Conservation (phyloP, 2,329 filamentous ascomycete genomes). For the Fusarium paranaense region DNA sequence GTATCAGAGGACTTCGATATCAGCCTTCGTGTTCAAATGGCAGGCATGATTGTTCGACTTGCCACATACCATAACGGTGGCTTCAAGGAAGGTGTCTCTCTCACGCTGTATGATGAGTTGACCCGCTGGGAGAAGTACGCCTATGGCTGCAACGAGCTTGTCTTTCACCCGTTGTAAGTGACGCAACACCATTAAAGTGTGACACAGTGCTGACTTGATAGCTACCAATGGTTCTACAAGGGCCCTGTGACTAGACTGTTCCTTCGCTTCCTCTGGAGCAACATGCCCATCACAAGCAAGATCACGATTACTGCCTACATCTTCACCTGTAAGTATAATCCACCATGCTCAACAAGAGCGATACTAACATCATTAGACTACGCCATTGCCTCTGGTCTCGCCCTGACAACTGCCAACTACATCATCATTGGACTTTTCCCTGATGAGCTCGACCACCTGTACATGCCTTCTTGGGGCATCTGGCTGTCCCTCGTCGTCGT, state of each 20-base stretch:
- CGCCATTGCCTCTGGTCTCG: constrained; percentile 75
- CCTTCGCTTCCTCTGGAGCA: constrained; percentile 41
- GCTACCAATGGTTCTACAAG: constrained; percentile 65
- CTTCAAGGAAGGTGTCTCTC: constrained; percentile 79
- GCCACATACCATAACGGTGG: constrained; percentile 76
- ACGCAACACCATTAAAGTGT: fast-evolving
- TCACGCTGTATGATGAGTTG: constrained; percentile 79
- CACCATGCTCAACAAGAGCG: fast-evolving
- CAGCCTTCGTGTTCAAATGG: constrained; percentile 76
- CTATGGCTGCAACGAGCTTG: constrained; percentile 77
- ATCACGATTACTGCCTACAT: constrained; percentile 77
- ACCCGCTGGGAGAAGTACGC: constrained; percentile 80
- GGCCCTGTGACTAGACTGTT: constrained; percentile 73
- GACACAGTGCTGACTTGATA: background rate
- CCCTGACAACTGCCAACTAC: constrained; percentile 76
- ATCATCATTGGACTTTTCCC: constrained; percentile 78
- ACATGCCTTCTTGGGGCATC: constrained; percentile 73
- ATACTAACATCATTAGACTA: constrained; percentile 58
- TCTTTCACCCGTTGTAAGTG: constrained; percentile 72
- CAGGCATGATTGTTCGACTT: constrained; percentile 76
- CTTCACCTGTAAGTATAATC: constrained; percentile 61
- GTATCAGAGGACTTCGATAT: constrained; percentile 86
- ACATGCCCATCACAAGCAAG: constrained; percentile 72
- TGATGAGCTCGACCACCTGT: constrained; percentile 74
- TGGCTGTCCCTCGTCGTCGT: constrained; percentile 59